Evolutionary conservation across 2,329 filamentous ascomycete species (phyloP).

Genomic region (Calonectria multiphialidica): DNA sequence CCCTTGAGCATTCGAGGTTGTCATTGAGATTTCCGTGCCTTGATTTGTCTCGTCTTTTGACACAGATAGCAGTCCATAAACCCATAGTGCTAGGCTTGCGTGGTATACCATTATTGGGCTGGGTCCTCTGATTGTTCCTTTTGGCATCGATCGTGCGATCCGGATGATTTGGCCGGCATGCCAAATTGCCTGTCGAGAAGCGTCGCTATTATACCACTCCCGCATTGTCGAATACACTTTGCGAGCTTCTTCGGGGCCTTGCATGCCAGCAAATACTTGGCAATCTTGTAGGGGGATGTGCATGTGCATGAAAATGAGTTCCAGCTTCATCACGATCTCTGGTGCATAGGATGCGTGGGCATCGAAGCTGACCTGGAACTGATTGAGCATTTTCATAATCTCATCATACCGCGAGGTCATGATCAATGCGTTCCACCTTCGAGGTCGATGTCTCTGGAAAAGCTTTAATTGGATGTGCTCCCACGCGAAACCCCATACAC

Average conservation of each 20-base stretch:
- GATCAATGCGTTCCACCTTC: neutral
- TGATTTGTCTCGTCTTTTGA: neutral
- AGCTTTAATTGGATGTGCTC: neutral
- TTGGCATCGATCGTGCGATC: neutral
- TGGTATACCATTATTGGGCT: slow-evolving; percentile 1
- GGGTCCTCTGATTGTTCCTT: neutral
- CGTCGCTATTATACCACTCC: neutral
- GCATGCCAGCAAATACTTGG: slow-evolving; percentile 7
- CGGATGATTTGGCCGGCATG: slow-evolving; percentile 12
- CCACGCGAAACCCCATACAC: slow-evolving; percentile 2
- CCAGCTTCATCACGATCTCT: neutral
- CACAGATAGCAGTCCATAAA: neutral
- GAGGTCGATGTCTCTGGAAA: neutral
- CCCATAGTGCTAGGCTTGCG: slow-evolving; percentile 1
- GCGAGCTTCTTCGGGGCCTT: neutral
- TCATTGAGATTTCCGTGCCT: neutral
- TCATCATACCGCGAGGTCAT: slow-evolving; percentile 1
- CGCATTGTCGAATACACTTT: neutral
- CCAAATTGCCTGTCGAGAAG: neutral
- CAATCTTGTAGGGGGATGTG: neutral
- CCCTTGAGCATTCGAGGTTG: neutral
- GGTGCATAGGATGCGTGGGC: neutral
- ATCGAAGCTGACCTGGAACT: slow-evolving; percentile 3
- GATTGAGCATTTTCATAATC: neutral
- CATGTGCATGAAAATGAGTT: neutral